Base-by-base conservation (phyloP, 2,329 filamentous ascomycete genomes). In the Cladophialophora bantiana region DNA sequence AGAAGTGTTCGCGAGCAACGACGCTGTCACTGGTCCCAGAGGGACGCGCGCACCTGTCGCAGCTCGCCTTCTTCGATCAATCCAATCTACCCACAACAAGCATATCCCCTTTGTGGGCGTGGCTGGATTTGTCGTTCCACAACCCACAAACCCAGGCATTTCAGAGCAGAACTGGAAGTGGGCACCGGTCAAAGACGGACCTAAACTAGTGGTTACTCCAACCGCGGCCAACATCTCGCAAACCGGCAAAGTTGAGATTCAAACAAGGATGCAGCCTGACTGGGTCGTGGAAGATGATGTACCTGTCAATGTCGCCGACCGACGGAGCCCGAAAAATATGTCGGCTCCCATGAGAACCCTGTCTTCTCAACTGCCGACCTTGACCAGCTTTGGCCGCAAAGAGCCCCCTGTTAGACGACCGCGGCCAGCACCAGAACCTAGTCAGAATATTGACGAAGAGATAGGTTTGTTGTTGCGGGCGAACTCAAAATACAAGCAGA, bases 21-120 rank as follows among this genome's bases (percentile, higher is more conserved):
- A 89, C 73, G 85, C 87, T 2, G 74, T 84, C 35, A 84, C 85
- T 71, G 88, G 88, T 3, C 88, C 88, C 9, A 87, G 88, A 72
- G 77, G 77, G 2, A 73, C 78, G 34, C 79, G 79, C 31, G 73
- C 82, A 4, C 87, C 87, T 0, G 80, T 89, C 2, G 76, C 85
- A 67, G 85, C 86, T 4, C 86, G 88, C 68, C 82, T 89, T 20
- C 74, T 90, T 62, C 70, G 72, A 53, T 65, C 69, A 3, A 65
- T 56, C 18, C 56, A 53, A 12, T 67, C 60, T 38, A 57, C 38
- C 15, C 67, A 71, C 38, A 64, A 62, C 45, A 65, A 58, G 36
- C 42, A 65, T 31, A 64, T 66, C 7, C 67, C 65, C 7, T 45
- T 54, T 36, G 59, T 70, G 15, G 72, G 72, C 56, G 65, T 73